These are phyloP conservation scores for Mortierella sp. DNA, from an alignment of 371 early-diverging fungal species.

Conservation along the genomic window DNA sequence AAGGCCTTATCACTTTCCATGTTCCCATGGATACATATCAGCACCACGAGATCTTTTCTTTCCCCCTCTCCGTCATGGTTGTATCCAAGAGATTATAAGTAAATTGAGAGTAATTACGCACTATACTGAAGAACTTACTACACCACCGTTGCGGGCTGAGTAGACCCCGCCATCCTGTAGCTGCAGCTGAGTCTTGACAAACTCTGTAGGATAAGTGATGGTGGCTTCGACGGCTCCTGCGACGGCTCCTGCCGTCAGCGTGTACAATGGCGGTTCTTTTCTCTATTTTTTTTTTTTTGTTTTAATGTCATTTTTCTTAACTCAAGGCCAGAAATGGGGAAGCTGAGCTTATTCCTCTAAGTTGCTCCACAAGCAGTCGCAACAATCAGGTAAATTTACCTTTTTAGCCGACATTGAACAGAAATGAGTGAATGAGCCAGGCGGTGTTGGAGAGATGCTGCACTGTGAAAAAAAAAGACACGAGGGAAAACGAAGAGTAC, in stretches of 20 bases:
- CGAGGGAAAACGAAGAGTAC: too few relatives aligned
- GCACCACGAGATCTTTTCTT: not conserved
- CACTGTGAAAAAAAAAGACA: too few relatives aligned
- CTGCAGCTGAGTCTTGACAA: constrained; percentile 94
- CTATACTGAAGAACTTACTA: constrained; percentile 27
- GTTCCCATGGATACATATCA: not conserved
- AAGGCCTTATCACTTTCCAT: too few relatives aligned
- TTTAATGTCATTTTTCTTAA: too few relatives aligned
- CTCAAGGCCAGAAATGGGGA: too few relatives aligned
- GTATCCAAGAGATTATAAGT: not conserved
- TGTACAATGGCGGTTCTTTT: constrained; percentile 59
- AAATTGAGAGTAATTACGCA: too few relatives aligned
- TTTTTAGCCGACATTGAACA: not conserved
- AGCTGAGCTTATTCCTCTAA: not conserved
- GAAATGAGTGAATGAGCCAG: not conserved
- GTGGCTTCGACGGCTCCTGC: constrained; percentile 92
- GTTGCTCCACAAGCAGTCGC: not conserved
- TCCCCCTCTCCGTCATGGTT: not conserved
- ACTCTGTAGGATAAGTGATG: constrained; percentile 93
- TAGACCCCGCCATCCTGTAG: constrained; percentile 70
- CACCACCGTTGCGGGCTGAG: constrained; percentile 33
- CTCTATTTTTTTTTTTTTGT: constrained; percentile 14
- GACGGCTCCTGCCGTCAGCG: constrained; percentile 82
- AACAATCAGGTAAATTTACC: not conserved
- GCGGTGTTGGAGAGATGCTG: not conserved